A percentile compares a stretch with the other conserved stretches of the same genome.
These are phyloP conservation scores for Calonectria pauciramosa DNA, from an alignment of 2,329 filamentous ascomycete species.

Conservation along the genomic window DNA sequence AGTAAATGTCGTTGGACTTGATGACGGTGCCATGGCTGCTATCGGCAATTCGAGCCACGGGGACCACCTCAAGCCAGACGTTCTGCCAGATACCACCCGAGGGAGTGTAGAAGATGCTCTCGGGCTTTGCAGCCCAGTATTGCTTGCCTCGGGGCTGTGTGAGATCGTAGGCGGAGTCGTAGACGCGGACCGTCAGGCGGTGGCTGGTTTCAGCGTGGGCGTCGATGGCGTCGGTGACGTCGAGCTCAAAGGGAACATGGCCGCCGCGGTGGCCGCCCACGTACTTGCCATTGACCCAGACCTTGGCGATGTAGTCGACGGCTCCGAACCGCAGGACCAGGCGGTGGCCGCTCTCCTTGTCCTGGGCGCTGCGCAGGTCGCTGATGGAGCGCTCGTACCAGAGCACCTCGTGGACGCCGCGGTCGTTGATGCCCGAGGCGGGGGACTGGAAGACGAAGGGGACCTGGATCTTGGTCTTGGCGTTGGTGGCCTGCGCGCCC, in stretches of 20 bases:
- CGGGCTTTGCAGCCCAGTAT: slow-evolving; percentile 72
- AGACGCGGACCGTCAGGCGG: slow-evolving; percentile 69
- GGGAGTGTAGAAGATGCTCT: slow-evolving; percentile 72
- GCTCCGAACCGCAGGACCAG: slow-evolving; percentile 70
- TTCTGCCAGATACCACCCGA: slow-evolving; percentile 71
- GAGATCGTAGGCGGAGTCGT: slow-evolving; percentile 74
- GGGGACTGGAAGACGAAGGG: slow-evolving; percentile 76
- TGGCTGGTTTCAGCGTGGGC: slow-evolving; percentile 43
- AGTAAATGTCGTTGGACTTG: slow-evolving; percentile 65
- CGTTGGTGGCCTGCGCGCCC: slow-evolving; percentile 48
- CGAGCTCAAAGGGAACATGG: slow-evolving; percentile 71
- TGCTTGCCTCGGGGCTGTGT: slow-evolving; percentile 78
- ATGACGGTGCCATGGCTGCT: slow-evolving; percentile 71
- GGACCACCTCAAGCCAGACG: slow-evolving; percentile 70
- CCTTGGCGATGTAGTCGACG: slow-evolving; percentile 71
- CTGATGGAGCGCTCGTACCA: slow-evolving; percentile 73
- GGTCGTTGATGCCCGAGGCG: slow-evolving; percentile 73
- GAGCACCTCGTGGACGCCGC: slow-evolving; percentile 74
- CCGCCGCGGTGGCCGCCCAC: slow-evolving; percentile 70
- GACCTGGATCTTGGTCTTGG: slow-evolving; percentile 69
- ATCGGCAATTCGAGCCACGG: slow-evolving; percentile 65
- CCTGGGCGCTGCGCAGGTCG: slow-evolving; percentile 61
- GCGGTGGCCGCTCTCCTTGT: slow-evolving; percentile 56
- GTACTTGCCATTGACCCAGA: slow-evolving; percentile 68
- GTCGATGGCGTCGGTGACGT: slow-evolving; percentile 65